phyloP scores from a whole-genome alignment of 257 asterid genomes.

The Agastache rugosa region DNA sequence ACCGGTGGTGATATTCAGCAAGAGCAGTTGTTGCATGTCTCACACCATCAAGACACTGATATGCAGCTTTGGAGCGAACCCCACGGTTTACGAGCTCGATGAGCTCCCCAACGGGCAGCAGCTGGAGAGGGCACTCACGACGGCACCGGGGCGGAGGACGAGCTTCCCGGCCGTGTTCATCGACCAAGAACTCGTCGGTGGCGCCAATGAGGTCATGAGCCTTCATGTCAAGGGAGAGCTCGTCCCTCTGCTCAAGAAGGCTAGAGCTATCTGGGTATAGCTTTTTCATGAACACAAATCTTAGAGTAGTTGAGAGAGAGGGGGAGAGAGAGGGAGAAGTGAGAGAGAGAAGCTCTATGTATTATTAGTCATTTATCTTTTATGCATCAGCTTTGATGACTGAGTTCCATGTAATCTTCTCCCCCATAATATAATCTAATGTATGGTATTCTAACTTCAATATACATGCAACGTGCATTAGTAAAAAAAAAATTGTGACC shows the following conservation, averaged over 20 bases:
- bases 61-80: constrained; percentile 72
- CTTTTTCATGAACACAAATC: neutral
- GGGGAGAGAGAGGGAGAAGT: neutral
- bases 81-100: constrained; percentile 64
- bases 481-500: neutral
- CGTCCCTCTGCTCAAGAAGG: constrained; percentile 72
- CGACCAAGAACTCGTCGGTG: constrained; percentile 66
- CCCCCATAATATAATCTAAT: neutral
- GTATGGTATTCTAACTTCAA: neutral
- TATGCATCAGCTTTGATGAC: constrained; percentile 26
- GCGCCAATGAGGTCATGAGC: constrained; percentile 76
- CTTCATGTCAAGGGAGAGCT: constrained; percentile 74
- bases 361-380: constrained; percentile 34
- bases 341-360: neutral
- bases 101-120: constrained; percentile 61
- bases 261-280: constrained; percentile 78
- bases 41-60: constrained; percentile 72
- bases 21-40: constrained; percentile 67
- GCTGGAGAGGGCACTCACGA: constrained; percentile 61
- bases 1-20: constrained; percentile 84
- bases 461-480: neutral
- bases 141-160: constrained; percentile 38
- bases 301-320: neutral
- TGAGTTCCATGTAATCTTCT: constrained; percentile 22
- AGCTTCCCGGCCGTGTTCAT: constrained; percentile 73